A percentile compares a stretch with the other conserved stretches of the same genome.
Evolutionary conservation across 768 basidiomycete genomes (phyloP).

Genomic region (Trametes sanguinea): DNA sequence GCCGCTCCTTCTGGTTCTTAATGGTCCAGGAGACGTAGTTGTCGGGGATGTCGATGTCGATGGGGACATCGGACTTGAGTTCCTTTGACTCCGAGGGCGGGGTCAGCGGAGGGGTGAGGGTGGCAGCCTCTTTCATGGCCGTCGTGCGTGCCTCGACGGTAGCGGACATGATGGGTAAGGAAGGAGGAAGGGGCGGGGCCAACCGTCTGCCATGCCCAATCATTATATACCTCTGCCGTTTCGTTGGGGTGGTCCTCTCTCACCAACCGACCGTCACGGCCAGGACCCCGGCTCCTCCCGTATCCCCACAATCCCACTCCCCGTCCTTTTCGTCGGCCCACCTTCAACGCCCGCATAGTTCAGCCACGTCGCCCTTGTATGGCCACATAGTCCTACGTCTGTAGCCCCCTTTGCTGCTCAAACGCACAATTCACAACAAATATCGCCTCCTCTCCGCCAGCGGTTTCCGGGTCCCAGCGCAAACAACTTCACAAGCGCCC

Average conservation of each 20-base stretch:
- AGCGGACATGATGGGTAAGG: constrained; percentile 33
- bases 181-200: constrained; percentile 20
- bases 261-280: constrained; percentile 4
- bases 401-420: neutral
- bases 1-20: constrained; percentile 48
- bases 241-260: constrained; percentile 18
- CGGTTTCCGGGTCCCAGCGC: constrained; percentile 19
- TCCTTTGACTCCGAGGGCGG: constrained; percentile 18
- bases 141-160: constrained; percentile 29
- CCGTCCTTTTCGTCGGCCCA: neutral
- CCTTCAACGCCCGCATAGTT: neutral
- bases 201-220: neutral
- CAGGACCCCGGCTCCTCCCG: constrained; percentile 20
- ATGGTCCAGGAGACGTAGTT: constrained; percentile 61
- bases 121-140: constrained; percentile 25
- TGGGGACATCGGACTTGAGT: constrained; percentile 30
- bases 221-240: constrained; percentile 20
- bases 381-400: too few species aligned
- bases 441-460: neutral
- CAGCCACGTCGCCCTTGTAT: neutral
- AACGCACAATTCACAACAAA: neutral
- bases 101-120: constrained; percentile 27
- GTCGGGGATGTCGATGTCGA: constrained; percentile 49
- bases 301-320: constrained; percentile 6
- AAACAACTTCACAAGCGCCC: constrained; percentile 11